Conservation (phyloP, 495 filamentous ascomycete genomes). For the Talaromyces liani region DNA sequence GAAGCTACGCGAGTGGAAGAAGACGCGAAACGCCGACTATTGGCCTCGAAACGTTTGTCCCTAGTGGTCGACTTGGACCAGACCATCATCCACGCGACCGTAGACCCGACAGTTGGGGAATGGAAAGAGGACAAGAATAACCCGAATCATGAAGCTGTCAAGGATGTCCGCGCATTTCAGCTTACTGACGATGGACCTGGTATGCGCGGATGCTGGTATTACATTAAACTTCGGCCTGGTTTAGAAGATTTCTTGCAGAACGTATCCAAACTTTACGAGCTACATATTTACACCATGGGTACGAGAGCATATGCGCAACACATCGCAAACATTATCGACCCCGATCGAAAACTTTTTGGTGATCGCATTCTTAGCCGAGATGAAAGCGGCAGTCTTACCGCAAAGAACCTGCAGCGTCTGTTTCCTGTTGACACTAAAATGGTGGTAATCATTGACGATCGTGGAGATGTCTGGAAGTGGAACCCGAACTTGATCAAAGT, state of each 20-base stretch:
- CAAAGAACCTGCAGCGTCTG: slow-evolving; percentile 82
- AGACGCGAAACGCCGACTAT: slow-evolving; percentile 73
- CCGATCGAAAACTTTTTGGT: slow-evolving; percentile 80
- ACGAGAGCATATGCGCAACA: slow-evolving; percentile 88
- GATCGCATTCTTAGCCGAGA: slow-evolving; percentile 92
- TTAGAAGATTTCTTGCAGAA: slow-evolving; percentile 74
- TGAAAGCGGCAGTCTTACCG: slow-evolving; percentile 85
- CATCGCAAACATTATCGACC: slow-evolving; percentile 90
- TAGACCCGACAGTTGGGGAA: slow-evolving; percentile 91
- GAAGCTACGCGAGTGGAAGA: slow-evolving; percentile 79
- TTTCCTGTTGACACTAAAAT: slow-evolving; percentile 98
- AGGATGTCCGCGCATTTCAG: slow-evolving; percentile 80
- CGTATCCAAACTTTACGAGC: slow-evolving; percentile 76
- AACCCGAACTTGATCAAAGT: slow-evolving; percentile 92
- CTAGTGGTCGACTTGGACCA: slow-evolving; percentile 97
- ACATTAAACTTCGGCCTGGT: slow-evolving; percentile 96
- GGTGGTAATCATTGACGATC: slow-evolving; percentile 98
- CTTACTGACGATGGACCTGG: slow-evolving; percentile 75
- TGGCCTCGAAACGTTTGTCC: slow-evolving; percentile 73
- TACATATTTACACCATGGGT: slow-evolving; percentile 99
- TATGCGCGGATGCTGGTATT: slow-evolving; percentile 79
- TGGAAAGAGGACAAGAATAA: slow-evolving; percentile 86
- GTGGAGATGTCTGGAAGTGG: slow-evolving; percentile 97
- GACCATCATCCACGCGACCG: slow-evolving; percentile 96
- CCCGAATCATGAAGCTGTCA: slow-evolving; percentile 85